Base-by-base conservation (phyloP, 2,329 filamentous ascomycete species). In the Fusarium sacchari region DNA sequence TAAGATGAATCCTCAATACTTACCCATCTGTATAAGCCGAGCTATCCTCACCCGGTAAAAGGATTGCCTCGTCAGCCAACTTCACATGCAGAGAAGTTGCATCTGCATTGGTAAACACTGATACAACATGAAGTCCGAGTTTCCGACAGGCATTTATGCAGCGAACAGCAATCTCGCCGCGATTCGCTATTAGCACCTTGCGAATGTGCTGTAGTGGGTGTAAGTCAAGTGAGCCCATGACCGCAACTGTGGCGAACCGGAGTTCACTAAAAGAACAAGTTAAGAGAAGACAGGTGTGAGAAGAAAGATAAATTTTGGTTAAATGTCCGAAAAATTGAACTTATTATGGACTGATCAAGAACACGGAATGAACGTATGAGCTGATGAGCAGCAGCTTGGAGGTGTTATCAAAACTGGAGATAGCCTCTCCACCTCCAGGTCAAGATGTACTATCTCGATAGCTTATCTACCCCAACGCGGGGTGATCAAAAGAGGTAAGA, bases 371-470 rank as follows among this genome's bases (percentile, higher is more conserved):
- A 49, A 49, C 26, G 30, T 36, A 36, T 20, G 24, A 49, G 30
- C 7, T 7, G 32, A 58, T n/a, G 40, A 37, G 20, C 20, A 49
- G 40, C 40, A 49, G 20, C 15, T 36, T 49, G 24, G 24, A 58
- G 40, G 24, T 49, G 55, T 49, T 58, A 58, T 58, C 55, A 58
- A 50, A 58, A 58, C 32, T 58, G 55, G 55, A 40, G 55, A 58
- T 58, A 49, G 40, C 32, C 32, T 37, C 55, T 49, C 32, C 55
- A 58, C 55, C 55, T 36, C 55, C 40, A 49, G 40, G 20, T 37
- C 15, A 47, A 49, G 40, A 26, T 28, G 40, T 32, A 36, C 55
- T 58, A 58, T 49, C 55, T 56, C 24, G 32, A 58, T 58, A 58
- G 40, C 40, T 58, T 49, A 58, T 49, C 55, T 58, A 58, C 55